Percentiles rank a stretch among this genome's conserved stretches.
Conservation (phyloP, 164 flowering plant genomes). For the Paratinospora sagittata region DNA sequence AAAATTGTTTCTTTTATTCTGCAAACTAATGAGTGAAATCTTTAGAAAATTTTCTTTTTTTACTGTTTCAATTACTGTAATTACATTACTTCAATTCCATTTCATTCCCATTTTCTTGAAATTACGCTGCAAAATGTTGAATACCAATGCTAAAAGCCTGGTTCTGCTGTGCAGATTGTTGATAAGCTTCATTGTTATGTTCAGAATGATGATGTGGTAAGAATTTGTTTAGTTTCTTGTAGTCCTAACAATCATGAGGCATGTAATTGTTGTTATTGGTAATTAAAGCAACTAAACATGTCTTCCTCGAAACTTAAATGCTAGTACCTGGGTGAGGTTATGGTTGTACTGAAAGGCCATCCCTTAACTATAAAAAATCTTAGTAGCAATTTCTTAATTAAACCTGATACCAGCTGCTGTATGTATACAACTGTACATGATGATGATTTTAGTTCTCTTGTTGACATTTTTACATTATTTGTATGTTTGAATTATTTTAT, state of each 20-base stretch:
- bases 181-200: conserved; percentile 65
- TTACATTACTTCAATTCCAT: background rate
- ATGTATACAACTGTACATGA: too few species aligned
- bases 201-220: conserved; percentile 64
- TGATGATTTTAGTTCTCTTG: too few species aligned
- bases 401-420: too few species aligned
- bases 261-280: background rate
- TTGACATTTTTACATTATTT: too few species aligned
- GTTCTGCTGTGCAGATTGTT: conserved; percentile 57
- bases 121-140: background rate
- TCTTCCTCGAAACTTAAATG: background rate
- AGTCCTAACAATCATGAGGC: background rate
- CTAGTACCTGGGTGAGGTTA: too few species aligned
- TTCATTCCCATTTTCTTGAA: background rate
- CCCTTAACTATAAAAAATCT: too few species aligned
- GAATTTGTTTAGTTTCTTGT: conserved; percentile 8
- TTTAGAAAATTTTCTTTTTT: background rate
- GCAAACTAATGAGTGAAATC: background rate
- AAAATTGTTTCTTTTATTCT: too few species aligned
- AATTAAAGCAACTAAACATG: background rate
- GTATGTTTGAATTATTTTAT: too few species aligned
- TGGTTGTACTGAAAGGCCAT: too few species aligned
- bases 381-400: too few species aligned
- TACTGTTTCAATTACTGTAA: too few species aligned
- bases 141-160: conserved; percentile 12